A percentile compares a stretch with the other conserved stretches of the same genome.
Evolutionary conservation across 805 yeast genomes (phyloP).

Genomic region (Sugiyamaella floridensis): DNA sequence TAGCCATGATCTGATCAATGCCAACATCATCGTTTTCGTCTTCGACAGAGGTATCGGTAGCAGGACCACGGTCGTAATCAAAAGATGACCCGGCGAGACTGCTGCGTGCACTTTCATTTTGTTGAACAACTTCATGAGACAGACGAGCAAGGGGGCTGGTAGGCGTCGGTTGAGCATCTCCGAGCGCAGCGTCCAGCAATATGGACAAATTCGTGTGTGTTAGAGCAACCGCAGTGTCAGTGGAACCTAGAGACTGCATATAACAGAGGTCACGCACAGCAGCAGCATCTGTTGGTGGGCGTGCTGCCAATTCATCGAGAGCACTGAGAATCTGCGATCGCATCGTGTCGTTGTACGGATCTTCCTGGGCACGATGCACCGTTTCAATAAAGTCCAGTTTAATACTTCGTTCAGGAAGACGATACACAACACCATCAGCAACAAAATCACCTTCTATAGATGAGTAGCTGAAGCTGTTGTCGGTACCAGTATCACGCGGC

Average conservation of each 20-base stretch:
- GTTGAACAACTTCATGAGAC: neutral
- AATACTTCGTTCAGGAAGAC: slow-evolving; percentile 62
- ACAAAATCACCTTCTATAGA: slow-evolving; percentile 15
- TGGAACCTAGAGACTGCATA: slow-evolving; percentile 29
- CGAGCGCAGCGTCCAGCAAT: slow-evolving; percentile 32
- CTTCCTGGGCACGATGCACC: slow-evolving; percentile 33
- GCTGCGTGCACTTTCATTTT: neutral
- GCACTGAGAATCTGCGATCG: slow-evolving; percentile 33
- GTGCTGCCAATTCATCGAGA: slow-evolving; percentile 28
- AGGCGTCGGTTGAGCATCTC: slow-evolving; percentile 27
- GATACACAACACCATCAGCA: slow-evolving; percentile 45
- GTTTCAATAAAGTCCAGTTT: slow-evolving; percentile 61
- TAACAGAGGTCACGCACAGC: slow-evolving; percentile 33
- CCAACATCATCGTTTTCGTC: slow-evolving; percentile 35
- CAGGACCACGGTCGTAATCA: slow-evolving; percentile 10
- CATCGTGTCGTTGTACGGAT: slow-evolving; percentile 29
- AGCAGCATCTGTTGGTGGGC: slow-evolving; percentile 24
- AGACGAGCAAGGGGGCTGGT: neutral
- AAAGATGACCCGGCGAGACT: neutral
- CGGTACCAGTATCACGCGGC: slow-evolving; percentile 16
- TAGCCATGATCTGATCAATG: slow-evolving; percentile 42
- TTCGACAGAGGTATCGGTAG: slow-evolving; percentile 12
- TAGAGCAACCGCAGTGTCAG: slow-evolving; percentile 29
- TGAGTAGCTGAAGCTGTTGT: neutral
- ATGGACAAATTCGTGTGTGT: slow-evolving; percentile 22